Conservation (phyloP, 2,329 filamentous ascomycete species). For the Triangularia verruculosa region DNA sequence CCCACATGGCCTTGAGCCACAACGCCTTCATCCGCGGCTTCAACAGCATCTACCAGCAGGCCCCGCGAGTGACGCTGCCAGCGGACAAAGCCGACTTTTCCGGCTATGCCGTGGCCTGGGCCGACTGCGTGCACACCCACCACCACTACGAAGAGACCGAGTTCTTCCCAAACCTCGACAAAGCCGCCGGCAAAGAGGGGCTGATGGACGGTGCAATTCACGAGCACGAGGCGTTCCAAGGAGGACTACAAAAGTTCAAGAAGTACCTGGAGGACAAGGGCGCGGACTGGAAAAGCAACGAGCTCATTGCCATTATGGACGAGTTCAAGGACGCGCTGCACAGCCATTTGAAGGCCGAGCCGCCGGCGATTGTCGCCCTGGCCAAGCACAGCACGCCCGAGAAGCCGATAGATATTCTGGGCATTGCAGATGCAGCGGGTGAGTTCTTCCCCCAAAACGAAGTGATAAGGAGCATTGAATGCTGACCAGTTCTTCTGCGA, state of each 20-base stretch:
- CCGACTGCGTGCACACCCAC: slow-evolving; percentile 6
- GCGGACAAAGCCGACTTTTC: slow-evolving; percentile 10
- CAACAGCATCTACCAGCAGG: slow-evolving; percentile 16
- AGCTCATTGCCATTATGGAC: slow-evolving; percentile 11
- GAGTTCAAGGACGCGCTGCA: slow-evolving; percentile 11
- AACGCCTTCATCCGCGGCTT: slow-evolving; percentile 15
- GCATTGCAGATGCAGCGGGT: slow-evolving; percentile 6
- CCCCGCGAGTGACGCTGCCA: neutral
- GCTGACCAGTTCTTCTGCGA: neutral
- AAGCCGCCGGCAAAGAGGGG: slow-evolving; percentile 5
- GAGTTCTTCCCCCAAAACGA: neutral
- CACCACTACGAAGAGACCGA: slow-evolving; percentile 15
- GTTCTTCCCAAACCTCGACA: slow-evolving; percentile 13
- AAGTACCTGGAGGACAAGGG: slow-evolving; percentile 3
- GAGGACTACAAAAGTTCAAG: slow-evolving; percentile 11
- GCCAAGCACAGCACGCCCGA: slow-evolving; percentile 5
- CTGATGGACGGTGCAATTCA: slow-evolving; percentile 8
- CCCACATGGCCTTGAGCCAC: slow-evolving; percentile 14
- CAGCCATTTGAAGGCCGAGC: slow-evolving; percentile 10
- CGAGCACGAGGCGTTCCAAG: slow-evolving; percentile 10
- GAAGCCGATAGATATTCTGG: slow-evolving; percentile 12
- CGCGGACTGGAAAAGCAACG: neutral
- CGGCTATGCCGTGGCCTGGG: slow-evolving; percentile 8
- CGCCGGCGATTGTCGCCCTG: slow-evolving; percentile 5
- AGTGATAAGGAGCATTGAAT: neutral